Conservation (phyloP, 2,329 filamentous ascomycete genomes). For the Alternaria consortialis region DNA sequence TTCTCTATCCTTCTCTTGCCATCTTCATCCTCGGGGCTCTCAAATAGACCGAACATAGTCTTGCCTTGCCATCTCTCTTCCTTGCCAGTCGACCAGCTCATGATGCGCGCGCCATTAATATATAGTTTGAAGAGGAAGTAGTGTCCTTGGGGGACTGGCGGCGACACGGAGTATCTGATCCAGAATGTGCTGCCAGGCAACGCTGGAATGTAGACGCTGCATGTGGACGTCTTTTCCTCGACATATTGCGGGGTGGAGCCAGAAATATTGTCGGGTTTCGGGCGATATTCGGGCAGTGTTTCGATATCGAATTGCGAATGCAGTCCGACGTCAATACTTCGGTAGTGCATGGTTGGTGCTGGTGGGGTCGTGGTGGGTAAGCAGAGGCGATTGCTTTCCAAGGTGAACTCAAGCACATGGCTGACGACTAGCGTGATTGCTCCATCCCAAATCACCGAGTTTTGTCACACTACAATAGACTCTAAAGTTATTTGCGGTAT, state of each 20-base stretch:
- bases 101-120: slow-evolving; percentile 49
- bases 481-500: background rate
- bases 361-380: background rate
- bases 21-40: slow-evolving; percentile 40
- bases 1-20: slow-evolving; percentile 51
- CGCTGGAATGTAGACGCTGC: slow-evolving; percentile 48
- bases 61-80: slow-evolving; percentile 56
- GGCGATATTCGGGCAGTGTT: slow-evolving; percentile 51
- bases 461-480: background rate
- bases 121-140: slow-evolving; percentile 59
- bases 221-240: slow-evolving; percentile 40
- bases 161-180: slow-evolving; percentile 51
- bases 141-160: slow-evolving; percentile 41
- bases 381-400: background rate
- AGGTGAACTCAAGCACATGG: background rate
- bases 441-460: background rate
- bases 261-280: slow-evolving; percentile 21
- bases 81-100: slow-evolving; percentile 57
- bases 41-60: slow-evolving; percentile 56
- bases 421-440: background rate
- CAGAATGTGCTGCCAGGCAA: slow-evolving; percentile 55
- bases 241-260: slow-evolving; percentile 18
- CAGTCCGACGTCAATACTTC: slow-evolving; percentile 52
- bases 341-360: slow-evolving; percentile 38
- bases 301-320: slow-evolving; percentile 55